These are phyloP conservation scores for Chlorociboria aeruginascens DNA, from an alignment of 495 filamentous ascomycete species.

Conservation along the genomic window DNA sequence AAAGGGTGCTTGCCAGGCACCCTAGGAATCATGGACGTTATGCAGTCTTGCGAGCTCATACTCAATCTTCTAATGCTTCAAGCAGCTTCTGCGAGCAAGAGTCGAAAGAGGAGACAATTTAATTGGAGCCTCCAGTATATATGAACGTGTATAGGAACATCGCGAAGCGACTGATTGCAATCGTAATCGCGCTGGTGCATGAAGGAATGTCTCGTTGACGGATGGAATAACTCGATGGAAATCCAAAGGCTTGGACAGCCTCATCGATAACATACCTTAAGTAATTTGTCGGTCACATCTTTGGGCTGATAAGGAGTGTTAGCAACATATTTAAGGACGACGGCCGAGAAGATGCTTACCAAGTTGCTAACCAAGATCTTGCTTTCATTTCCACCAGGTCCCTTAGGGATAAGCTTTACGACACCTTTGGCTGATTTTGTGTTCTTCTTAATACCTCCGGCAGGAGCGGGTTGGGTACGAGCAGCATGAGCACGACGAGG, in stretches of 20 bases:
- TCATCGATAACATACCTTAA: conserved; percentile 96
- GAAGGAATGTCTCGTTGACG: conserved; percentile 9
- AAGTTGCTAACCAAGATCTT: conserved; percentile 98
- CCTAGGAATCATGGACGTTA: conserved; percentile 22
- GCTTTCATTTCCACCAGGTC: conserved; percentile 53
- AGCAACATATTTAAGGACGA: not conserved
- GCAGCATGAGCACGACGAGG: conserved; percentile 35
- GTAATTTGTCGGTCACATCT: conserved; percentile 88
- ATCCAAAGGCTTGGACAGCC: conserved; percentile 36
- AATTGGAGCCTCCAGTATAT: conserved; percentile 18
- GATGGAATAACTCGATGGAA: conserved; percentile 34
- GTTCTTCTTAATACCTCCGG: conserved; percentile 80
- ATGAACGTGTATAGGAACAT: conserved; percentile 2
- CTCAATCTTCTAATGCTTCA: conserved; percentile 22
- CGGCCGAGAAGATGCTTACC: conserved; percentile 47
- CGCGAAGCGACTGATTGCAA: conserved; percentile 8
- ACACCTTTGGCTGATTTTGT: conserved; percentile 48
- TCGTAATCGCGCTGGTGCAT: conserved; percentile 9
- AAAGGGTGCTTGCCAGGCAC: conserved; percentile 43
- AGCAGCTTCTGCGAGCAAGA: conserved; percentile 11
- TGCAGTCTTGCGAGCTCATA: conserved; percentile 36
- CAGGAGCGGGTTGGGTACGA: conserved; percentile 46
- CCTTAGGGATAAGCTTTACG: conserved; percentile 54
- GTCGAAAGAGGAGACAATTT: conserved; percentile 26
- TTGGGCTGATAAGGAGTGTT: conserved; percentile 48